Conservation (phyloP, 345 rosid species). For the Melaleuca alternifolia region DNA sequence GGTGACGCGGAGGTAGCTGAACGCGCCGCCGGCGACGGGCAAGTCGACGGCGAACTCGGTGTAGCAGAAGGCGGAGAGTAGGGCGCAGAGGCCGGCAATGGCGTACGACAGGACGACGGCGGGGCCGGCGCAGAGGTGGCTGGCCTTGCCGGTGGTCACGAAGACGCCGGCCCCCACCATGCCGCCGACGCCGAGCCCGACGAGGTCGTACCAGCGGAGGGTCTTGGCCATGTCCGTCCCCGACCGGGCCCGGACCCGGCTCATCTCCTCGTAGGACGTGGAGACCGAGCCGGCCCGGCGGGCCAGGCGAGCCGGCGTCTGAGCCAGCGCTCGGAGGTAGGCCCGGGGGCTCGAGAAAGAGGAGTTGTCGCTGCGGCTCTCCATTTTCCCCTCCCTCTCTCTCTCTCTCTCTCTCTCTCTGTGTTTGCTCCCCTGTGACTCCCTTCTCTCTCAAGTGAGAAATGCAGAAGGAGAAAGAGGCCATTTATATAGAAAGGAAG, state of each 20-base stretch:
- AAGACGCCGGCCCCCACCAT: constrained; percentile 98
- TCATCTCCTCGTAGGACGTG: constrained; percentile 63
- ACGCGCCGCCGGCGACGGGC: constrained; percentile 99
- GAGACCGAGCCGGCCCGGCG: constrained; percentile 66
- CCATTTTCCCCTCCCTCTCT: constrained; percentile 16
- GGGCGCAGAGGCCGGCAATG: constrained; percentile 95
- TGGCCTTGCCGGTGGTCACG: constrained; percentile 69
- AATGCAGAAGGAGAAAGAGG: background rate
- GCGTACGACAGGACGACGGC: constrained; percentile 75
- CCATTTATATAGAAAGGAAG: background rate
- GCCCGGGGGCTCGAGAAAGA: constrained; percentile 52
- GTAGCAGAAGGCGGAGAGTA: constrained; percentile 93
- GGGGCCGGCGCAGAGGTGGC: constrained; percentile 59
- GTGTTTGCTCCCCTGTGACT: background rate
- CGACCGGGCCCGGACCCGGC: constrained; percentile 39
- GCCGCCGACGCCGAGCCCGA: constrained; percentile 87
- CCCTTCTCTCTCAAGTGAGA: background rate
- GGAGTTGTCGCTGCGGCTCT: constrained; percentile 8
- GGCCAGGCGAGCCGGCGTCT: constrained; percentile 61
- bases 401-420: background rate
- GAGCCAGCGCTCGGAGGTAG: constrained; percentile 52
- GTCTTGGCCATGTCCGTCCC: constrained; percentile 62
- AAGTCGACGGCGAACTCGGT: constrained; percentile 95
- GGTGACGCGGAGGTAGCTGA: constrained; percentile 83
- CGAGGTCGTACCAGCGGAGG: constrained; percentile 79